Conservation (phyloP, 805 yeast genomes). For the Suhomyces emberorum region DNA sequence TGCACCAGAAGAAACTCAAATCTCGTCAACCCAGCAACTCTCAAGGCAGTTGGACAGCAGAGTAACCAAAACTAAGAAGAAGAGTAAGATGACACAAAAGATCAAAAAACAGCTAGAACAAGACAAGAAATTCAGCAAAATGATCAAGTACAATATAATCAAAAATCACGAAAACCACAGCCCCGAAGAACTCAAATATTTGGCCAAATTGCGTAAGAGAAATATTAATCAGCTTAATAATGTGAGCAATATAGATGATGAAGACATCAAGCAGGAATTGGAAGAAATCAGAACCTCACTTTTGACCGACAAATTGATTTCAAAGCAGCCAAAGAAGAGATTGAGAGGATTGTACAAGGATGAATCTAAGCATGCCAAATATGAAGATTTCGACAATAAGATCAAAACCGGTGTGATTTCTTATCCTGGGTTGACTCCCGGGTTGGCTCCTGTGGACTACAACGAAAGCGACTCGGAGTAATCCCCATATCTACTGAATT, state of each 20-base stretch:
- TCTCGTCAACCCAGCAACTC: conserved; percentile 12
- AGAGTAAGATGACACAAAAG: conserved; percentile 9
- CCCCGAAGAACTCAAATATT: conserved; percentile 35
- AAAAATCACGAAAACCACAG: conserved; percentile 28
- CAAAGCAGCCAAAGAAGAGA: conserved; percentile 20
- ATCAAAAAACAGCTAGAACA: conserved; percentile 27
- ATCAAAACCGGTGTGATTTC: conserved; percentile 43
- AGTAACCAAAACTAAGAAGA: conserved; percentile 5
- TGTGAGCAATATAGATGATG: conserved; percentile 30
- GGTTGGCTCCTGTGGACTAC: conserved; percentile 75
- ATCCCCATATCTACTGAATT: too few species aligned
- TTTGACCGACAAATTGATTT: conserved; percentile 13
- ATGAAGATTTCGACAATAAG: conserved; percentile 32
- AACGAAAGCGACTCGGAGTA: conserved; percentile 24
- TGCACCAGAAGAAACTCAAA: not conserved
- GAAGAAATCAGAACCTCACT: conserved; percentile 27
- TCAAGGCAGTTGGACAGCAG: conserved; percentile 9
- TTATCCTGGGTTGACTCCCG: conserved; percentile 74
- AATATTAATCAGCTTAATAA: conserved; percentile 31
- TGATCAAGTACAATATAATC: conserved; percentile 38
- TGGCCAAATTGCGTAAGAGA: conserved; percentile 35
- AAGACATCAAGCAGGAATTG: conserved; percentile 27
- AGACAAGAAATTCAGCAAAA: conserved; percentile 31
- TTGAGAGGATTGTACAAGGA: conserved; percentile 16
- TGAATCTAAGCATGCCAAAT: conserved; percentile 12